Base-by-base conservation (phyloP, 441 rosid genomes). In the Jatropha podagrica region DNA sequence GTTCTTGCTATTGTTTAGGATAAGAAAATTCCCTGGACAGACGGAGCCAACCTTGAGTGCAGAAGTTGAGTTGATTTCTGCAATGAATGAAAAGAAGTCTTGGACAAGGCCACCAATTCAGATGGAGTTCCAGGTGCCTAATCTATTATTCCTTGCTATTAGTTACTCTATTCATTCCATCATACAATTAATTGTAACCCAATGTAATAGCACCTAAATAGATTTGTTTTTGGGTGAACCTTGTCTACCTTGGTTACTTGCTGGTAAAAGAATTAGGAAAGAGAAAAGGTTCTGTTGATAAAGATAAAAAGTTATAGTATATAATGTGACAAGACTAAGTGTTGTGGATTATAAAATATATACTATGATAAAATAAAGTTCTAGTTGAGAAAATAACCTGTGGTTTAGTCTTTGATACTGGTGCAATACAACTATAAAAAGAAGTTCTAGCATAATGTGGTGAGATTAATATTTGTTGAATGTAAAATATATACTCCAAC, bases 11-110 rank as follows among this genome's bases (percentile, higher is more conserved):
- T 69, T 48, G 51, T 75, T 46, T 71, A 96, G 99, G 95, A 94
- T 96, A 84, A 89, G 96, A 82, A 96, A 96, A 80, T 94, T 96
- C 82, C 99, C 99, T 38, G 98, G 98, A 66, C 99, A 96, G 80
- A 96, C 99, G 64, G 99, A 96, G 83, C 87, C 99, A 48, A 94
- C 96, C 75, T 84, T 96, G 89, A 96, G 99, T 76, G 98, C 99
- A 75, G 98, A 96, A 75, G 88, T 96, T 67, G 99, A 96, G 87
- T 82, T 96, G 86, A 96, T 96, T 81, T 92, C 98, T 68, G 94
- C 99, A 10, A 92, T 94, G 87, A 76, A 87, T 49, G 99, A 96
- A 73, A 96, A 96, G 90, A 94, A 92, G 84, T 90, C 98, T 70
- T 91, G 92, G 93, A 96, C 99, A 68, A 89, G 91, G 77, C 99